These are phyloP conservation scores for Heterobasidion parviporum DNA, from an alignment of 1,284 basidiomycete genomes.

Conservation along the genomic window DNA sequence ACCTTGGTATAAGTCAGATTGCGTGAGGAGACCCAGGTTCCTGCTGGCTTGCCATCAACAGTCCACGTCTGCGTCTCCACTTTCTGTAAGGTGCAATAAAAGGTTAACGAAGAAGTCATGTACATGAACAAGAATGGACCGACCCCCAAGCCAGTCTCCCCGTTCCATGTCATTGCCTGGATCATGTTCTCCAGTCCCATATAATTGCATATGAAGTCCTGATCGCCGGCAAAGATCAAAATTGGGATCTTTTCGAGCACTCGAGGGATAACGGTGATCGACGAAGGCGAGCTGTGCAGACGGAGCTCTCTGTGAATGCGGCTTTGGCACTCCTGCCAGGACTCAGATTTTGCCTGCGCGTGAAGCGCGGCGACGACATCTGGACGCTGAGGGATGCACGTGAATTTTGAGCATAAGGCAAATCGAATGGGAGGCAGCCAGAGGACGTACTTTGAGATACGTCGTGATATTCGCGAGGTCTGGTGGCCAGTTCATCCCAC, in stretches of 20 bases:
- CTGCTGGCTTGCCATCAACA: constrained; percentile 72
- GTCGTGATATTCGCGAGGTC: constrained; percentile 71
- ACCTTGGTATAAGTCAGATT: constrained; percentile 94
- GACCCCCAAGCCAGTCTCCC: constrained; percentile 78
- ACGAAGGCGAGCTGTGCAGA: constrained; percentile 52
- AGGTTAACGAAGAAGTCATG: too few species aligned
- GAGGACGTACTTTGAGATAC: constrained; percentile 67
- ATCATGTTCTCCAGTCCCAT: constrained; percentile 86
- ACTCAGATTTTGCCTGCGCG: constrained; percentile 68
- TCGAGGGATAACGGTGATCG: constrained; percentile 73
- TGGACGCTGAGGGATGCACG: constrained; percentile 37
- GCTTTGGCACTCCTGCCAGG: constrained; percentile 85
- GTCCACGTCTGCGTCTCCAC: constrained; percentile 74
- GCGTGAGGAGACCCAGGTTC: constrained; percentile 84
- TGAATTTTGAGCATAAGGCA: constrained; percentile 1
- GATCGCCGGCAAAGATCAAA: constrained; percentile 91
- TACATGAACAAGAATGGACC: too few species aligned
- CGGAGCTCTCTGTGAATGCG: constrained; percentile 63
- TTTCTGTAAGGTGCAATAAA: too few species aligned
- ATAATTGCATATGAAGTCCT: constrained; percentile 96
- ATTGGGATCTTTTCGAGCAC: constrained; percentile 77
- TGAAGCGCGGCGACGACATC: constrained; percentile 85
- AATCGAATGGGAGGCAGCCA: constrained; percentile 6
- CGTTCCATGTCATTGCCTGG: constrained; percentile 79
- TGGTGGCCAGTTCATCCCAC: constrained; percentile 99